phyloP scores from a whole-genome alignment of 495 filamentous ascomycete genomes.

The Penicillium ucsense region DNA sequence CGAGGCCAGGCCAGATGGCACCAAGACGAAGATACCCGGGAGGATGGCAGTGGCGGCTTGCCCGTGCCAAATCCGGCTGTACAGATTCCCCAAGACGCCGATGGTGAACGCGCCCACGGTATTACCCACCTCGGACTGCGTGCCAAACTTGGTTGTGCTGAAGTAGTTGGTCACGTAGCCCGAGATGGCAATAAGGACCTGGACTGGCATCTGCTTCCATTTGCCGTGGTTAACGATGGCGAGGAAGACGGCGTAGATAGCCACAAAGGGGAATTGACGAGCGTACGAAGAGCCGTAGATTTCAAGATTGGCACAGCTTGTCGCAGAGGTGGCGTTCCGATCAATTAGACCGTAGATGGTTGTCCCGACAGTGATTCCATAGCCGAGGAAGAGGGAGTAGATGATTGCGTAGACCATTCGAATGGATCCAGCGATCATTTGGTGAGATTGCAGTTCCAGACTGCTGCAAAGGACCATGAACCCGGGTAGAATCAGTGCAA shows the following conservation, averaged over 20 bases:
- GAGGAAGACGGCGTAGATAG: slow-evolving; percentile 69
- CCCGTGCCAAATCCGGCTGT: slow-evolving; percentile 71
- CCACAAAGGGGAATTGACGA: slow-evolving; percentile 53
- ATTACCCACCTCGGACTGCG: slow-evolving; percentile 72
- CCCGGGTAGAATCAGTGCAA: slow-evolving; percentile 85
- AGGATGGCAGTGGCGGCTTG: slow-evolving; percentile 84
- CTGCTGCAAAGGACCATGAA: slow-evolving; percentile 74
- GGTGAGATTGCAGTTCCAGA: slow-evolving; percentile 79
- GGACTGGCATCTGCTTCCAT: slow-evolving; percentile 80
- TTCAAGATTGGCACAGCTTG: slow-evolving; percentile 53
- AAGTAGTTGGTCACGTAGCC: slow-evolving; percentile 84
- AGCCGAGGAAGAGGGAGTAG: slow-evolving; percentile 89
- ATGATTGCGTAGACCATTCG: slow-evolving; percentile 95
- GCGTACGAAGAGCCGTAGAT: slow-evolving; percentile 27
- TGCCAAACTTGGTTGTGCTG: slow-evolving; percentile 56
- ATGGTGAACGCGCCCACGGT: slow-evolving; percentile 81
- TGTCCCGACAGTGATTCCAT: slow-evolving; percentile 88
- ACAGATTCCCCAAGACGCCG: slow-evolving; percentile 78
- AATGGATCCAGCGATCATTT: slow-evolving; percentile 82
- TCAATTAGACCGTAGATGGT: slow-evolving; percentile 83
- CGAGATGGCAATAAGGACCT: slow-evolving; percentile 70
- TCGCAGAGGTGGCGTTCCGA: slow-evolving; percentile 56
- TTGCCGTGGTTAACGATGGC: slow-evolving; percentile 84
- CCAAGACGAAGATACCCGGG: slow-evolving; percentile 89
- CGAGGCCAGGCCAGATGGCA: slow-evolving; percentile 80